These are phyloP conservation scores for Echites panduratus DNA, from an alignment of 257 asterid genomes.

Conservation along the genomic window DNA sequence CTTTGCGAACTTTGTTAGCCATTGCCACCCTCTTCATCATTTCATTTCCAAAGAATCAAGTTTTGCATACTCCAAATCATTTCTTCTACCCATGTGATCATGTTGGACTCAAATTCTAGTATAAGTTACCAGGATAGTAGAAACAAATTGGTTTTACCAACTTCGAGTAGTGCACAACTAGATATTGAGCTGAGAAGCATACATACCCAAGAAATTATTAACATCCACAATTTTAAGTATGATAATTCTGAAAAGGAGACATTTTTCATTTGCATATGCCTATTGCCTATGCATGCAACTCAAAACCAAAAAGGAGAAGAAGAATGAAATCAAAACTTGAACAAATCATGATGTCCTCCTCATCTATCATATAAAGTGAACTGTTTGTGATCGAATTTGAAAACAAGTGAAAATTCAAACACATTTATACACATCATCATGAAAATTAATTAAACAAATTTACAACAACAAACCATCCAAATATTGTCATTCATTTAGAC, in stretches of 20 bases:
- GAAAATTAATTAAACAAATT: too few species aligned
- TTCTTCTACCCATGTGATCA: too few species aligned
- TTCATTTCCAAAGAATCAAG: too few species aligned
- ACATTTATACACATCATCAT: too few species aligned
- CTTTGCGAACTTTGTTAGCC: too few species aligned
- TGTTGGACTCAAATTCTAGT: background rate
- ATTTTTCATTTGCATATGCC: background rate
- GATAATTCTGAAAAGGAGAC: too few species aligned
- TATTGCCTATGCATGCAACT: background rate
- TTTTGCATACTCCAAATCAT: too few species aligned
- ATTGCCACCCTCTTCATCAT: too few species aligned
- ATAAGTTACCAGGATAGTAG: background rate
- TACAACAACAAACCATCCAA: too few species aligned
- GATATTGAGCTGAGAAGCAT: background rate
- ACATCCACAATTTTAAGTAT: background rate
- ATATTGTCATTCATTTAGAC: too few species aligned
- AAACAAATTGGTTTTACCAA: background rate
- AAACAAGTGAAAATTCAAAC: too few species aligned
- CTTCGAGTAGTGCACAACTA: background rate
- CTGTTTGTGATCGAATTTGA: too few species aligned
- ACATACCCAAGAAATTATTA: background rate
- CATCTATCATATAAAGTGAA: constrained; percentile 68
- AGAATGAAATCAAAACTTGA: constrained; percentile 13
- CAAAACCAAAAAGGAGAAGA: background rate
- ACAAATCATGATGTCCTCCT: constrained; percentile 66